phyloP scores from a whole-genome alignment of 2,329 filamentous ascomycete genomes.

The Apiospora rasikravindrae region DNA sequence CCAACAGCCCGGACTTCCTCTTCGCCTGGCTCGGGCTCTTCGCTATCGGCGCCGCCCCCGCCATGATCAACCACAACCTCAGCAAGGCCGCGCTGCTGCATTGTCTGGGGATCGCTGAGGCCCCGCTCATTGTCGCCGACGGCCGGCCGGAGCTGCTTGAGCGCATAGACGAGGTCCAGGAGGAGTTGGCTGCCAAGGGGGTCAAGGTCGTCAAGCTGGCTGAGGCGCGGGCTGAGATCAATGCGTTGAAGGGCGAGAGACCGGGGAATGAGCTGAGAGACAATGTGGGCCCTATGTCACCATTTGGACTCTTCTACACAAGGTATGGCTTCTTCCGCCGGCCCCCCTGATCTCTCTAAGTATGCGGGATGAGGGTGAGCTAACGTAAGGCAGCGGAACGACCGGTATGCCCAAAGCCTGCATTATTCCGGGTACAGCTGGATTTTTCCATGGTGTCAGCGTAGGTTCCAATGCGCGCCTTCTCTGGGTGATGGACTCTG shows the following conservation, averaged over 20 bases:
- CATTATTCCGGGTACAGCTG: constrained; percentile 57
- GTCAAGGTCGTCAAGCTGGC: constrained; percentile 63
- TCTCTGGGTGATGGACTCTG: background rate
- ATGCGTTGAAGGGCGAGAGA: constrained; percentile 51
- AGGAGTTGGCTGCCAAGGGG: constrained; percentile 52
- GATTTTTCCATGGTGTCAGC: constrained; percentile 41
- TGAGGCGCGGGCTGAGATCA: constrained; percentile 47
- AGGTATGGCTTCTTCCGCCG: constrained; percentile 31
- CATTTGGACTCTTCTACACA: constrained; percentile 73
- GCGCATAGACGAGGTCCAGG: constrained; percentile 63
- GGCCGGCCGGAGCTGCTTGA: constrained; percentile 56
- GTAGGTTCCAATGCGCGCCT: background rate
- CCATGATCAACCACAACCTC: constrained; percentile 75
- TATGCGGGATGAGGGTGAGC: background rate
- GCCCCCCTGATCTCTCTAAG: background rate
- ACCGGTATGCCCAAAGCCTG: constrained; percentile 78
- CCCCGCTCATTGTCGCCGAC: constrained; percentile 64
- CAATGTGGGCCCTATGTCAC: constrained; percentile 55
- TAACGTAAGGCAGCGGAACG: constrained; percentile 59
- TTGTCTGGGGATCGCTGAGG: constrained; percentile 63
- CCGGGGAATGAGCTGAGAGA: constrained; percentile 62
- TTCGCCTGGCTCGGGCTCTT: constrained; percentile 69
- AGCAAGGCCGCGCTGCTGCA: constrained; percentile 68
- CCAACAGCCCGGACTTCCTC: constrained; percentile 70
- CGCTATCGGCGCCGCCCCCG: constrained; percentile 71